Base-by-base conservation (phyloP, 805 yeast species). In the Wickerhamiella hasegawae region DNA sequence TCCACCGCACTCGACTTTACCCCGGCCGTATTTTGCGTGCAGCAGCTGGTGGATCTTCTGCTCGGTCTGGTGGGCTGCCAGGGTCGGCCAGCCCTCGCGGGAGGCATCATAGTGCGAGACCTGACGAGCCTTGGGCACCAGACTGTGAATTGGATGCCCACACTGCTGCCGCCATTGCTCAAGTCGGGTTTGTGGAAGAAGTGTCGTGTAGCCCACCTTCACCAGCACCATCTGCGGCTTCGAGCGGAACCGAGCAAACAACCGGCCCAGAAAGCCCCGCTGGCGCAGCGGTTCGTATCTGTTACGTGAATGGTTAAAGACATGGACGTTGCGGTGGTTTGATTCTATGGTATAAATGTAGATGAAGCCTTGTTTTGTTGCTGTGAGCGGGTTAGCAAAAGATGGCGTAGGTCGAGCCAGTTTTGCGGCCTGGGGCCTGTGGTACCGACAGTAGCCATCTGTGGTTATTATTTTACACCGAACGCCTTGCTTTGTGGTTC, bases 161-260 rank as follows among this genome's bases (percentile, higher is more conserved):
- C 57, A 53, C 33, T 53, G 43, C 2, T 23, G 24, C 23, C 38
- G 40, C 57, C 57, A 53, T 32, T 52, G 51, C n/a, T 33, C 36
- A n/a, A 53, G 37, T 16, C 57, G 42, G 26, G 31, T 37, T 0
- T 23, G 32, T 3, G 57, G 57, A 1, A 42, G 39, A 20, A 40
- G 40, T 14, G 49, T 44, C 3, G 57, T 53, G 38, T 37, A 49
- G 4, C 57, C 57, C 4, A 53, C 52, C 34, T 53, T 53, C 31
- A 53, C 40, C 23, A 53, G 48, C 31, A 45, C 31, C 18, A 36
- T 27, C 18, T 31, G 38, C 21, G 34, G 28, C 19, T 21, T 27
- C 29, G 31, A 34, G 5, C 30, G 31, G 18, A 28, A 11, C 10
- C 18, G 16, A 5, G 29, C 18, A 2, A 22, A 9, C 19, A 20